phyloP scores from a whole-genome alignment of 1,284 basidiomycete genomes.

The Malassezia equina region DNA sequence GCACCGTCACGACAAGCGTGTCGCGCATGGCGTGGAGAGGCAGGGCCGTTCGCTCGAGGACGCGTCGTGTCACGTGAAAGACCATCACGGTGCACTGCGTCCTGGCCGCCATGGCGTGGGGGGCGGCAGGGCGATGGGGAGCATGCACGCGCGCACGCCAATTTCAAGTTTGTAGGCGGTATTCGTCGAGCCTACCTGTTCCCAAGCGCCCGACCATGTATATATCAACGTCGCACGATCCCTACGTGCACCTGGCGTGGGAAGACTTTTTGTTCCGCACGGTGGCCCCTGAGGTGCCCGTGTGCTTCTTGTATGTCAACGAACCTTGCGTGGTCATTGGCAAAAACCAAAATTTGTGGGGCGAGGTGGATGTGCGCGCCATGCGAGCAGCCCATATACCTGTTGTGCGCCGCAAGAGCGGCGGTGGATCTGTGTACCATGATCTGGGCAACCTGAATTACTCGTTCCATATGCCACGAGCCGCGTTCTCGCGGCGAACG shows the following conservation, averaged over 20 bases:
- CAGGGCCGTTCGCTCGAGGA: neutral
- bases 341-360: constrained; percentile 93
- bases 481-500: constrained; percentile 66
- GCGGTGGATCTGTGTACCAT: constrained; percentile 96
- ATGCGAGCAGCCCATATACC: constrained; percentile 58
- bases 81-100: neutral
- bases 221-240: constrained; percentile 69
- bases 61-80: neutral
- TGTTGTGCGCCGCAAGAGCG: constrained; percentile 75
- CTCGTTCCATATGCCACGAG: constrained; percentile 77
- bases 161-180: neutral
- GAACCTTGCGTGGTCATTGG: constrained; percentile 85
- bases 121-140: neutral
- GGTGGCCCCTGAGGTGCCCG: constrained; percentile 23
- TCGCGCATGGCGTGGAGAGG: constrained; percentile 1
- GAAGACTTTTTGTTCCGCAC: constrained; percentile 57
- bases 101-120: neutral
- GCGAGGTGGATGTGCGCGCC: constrained; percentile 69
- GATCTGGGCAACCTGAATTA: constrained; percentile 96
- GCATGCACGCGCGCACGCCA: neutral
- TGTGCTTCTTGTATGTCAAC: constrained; percentile 82
- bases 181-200: neutral
- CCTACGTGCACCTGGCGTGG: constrained; percentile 83
- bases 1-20: constrained; percentile 3
- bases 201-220: constrained; percentile 49